phyloP scores from a whole-genome alignment of 108 stramenopile species.

The Pseudonitzschia delicatissima region DNA sequence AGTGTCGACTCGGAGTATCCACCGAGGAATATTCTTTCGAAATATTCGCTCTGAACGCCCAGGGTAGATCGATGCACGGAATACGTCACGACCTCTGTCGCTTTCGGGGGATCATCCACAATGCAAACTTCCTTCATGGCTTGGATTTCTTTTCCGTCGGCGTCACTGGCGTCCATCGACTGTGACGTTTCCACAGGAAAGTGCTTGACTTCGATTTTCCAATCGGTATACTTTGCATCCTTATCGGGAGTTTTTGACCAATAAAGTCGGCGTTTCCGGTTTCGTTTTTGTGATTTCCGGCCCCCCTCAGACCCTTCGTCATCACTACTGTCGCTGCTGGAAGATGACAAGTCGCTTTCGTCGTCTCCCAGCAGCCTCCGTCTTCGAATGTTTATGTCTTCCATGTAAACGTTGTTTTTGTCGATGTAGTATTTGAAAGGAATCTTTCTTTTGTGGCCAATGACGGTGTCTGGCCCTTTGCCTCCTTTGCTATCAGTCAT shows the following conservation, averaged over 20 bases:
- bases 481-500: no score
- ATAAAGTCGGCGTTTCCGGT: not conserved
- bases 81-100: not conserved
- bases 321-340: no score
- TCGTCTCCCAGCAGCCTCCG: no score
- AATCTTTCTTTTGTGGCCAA: no score
- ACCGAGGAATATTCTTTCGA: not conserved
- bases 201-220: not conserved
- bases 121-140: not conserved
- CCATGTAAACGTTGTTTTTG: no score
- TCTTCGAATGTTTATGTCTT: no score
- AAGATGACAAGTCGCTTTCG: no score
- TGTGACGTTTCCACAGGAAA: no score
- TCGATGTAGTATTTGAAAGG: no score
- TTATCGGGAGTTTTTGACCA: not conserved
- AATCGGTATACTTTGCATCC: not conserved
- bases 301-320: not conserved
- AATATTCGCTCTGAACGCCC: slow-evolving; percentile 7
- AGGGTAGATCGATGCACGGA: not conserved
- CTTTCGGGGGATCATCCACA: not conserved
- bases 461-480: no score
- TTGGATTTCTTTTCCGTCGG: not conserved
- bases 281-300: not conserved
- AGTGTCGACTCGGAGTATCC: not conserved
- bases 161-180: not conserved